A percentile compares a stretch with the other conserved stretches of the same genome.
phyloP scores from a whole-genome alignment of 2,329 filamentous ascomycete species.

The Hypoxylon sp. region DNA sequence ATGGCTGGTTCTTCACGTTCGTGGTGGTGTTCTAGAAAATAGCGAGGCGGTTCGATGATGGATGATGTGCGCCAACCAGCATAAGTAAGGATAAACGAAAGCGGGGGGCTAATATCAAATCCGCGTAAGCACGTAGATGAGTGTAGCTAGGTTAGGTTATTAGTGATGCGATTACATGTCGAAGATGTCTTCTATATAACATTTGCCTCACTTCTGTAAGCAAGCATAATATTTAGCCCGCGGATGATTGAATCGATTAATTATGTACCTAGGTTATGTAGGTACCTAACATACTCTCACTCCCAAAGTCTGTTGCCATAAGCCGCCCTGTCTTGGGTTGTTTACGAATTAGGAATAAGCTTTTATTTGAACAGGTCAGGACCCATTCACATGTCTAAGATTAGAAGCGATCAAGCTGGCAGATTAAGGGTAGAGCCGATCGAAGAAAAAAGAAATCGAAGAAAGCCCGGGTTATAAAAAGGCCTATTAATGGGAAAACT shows the following conservation, averaged over 20 bases:
- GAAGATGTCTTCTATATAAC: slow-evolving; percentile 25
- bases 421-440: background rate
- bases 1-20: slow-evolving; percentile 24
- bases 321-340: background rate
- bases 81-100: slow-evolving; percentile 1
- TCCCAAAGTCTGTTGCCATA: background rate
- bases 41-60: slow-evolving; percentile 11
- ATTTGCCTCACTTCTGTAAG: slow-evolving; percentile 21
- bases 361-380: background rate
- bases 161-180: slow-evolving; percentile 14
- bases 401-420: background rate
- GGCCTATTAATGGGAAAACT: slow-evolving; percentile 1
- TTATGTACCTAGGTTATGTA: too few relatives aligned
- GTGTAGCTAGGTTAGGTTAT: background rate
- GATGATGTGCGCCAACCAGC: background rate
- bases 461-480: background rate
- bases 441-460: background rate
- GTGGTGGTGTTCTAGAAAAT: slow-evolving; percentile 40
- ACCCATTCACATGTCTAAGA: background rate
- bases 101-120: slow-evolving; percentile 18
- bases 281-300: background rate
- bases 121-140: slow-evolving; percentile 1
- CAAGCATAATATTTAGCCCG: slow-evolving; percentile 3
- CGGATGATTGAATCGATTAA: background rate
- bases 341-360: background rate